Conservation (phyloP, 371 early-diverging fungal genomes). For the Batrachochytrium dendrobatidis region DNA sequence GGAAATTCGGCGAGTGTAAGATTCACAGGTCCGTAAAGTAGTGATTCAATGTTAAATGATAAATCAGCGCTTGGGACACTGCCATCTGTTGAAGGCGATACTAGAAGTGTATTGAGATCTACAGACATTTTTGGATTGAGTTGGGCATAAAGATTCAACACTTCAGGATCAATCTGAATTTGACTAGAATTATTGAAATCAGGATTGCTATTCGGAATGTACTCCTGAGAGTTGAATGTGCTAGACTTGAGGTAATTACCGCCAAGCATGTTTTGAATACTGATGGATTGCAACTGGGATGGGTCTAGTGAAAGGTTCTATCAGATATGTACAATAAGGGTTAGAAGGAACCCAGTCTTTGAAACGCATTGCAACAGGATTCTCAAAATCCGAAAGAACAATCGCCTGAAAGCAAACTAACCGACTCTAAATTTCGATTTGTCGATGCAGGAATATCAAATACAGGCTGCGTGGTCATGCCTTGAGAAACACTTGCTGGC, state of each 20-base stretch:
- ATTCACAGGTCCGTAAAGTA: constrained; percentile 7
- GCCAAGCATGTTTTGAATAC: neutral
- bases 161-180: constrained; percentile 13
- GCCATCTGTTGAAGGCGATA: neutral
- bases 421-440: too few species aligned
- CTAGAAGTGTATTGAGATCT: neutral
- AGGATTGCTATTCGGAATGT: neutral
- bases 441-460: too few species aligned
- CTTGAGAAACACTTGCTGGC: too few species aligned
- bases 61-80: too few species aligned
- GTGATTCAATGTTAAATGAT: neutral
- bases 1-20: constrained; percentile 8
- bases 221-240: neutral
- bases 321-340: too few species aligned
- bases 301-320: too few species aligned
- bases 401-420: too few species aligned
- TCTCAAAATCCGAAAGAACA: too few species aligned
- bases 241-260: constrained; percentile 8
- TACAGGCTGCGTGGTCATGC: too few species aligned
- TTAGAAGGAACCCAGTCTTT: too few species aligned
- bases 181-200: neutral
- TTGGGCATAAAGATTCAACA: constrained; percentile 12
- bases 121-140: constrained; percentile 11
- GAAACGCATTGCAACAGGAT: too few species aligned
- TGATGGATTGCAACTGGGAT: neutral